Evolutionary conservation across 257 asterid species (phyloP).

Genomic region (Asclepias syriaca): DNA sequence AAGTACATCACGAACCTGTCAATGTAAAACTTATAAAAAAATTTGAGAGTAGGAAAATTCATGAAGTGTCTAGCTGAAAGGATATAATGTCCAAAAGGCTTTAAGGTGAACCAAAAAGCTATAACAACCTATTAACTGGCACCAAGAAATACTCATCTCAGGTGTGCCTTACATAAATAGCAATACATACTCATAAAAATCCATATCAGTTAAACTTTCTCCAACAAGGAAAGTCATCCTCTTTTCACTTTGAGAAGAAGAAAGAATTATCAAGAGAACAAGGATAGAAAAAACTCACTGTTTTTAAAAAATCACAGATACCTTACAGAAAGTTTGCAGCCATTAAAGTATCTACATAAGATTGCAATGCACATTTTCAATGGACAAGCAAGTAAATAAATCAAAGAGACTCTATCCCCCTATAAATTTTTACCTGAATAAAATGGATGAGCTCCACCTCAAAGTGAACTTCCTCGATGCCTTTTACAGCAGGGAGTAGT

Average conservation of each 20-base stretch:
- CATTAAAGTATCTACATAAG: not conserved
- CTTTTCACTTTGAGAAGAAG: not conserved
- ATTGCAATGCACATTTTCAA: not conserved
- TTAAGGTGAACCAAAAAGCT: not conserved
- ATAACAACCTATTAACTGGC: not conserved
- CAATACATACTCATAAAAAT: not conserved
- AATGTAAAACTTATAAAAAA: constrained; percentile 5
- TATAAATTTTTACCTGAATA: constrained; percentile 55
- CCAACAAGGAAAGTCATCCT: not conserved
- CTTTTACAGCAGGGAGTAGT: constrained; percentile 52
- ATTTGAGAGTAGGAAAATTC: not conserved
- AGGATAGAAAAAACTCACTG: not conserved
- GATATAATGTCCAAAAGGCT: not conserved
- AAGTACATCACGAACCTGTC: constrained; percentile 92
- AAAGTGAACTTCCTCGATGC: constrained; percentile 68
- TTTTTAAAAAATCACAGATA: not conserved
- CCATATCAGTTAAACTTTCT: not conserved
- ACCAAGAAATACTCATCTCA: too few species aligned
- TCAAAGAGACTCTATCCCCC: not conserved
- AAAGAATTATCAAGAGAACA: not conserved
- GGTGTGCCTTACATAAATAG: not conserved
- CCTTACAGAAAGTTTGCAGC: not conserved
- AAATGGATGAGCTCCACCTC: constrained; percentile 90
- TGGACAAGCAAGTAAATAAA: not conserved
- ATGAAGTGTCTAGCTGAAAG: not conserved